phyloP scores from a whole-genome alignment of 2,329 filamentous ascomycete genomes.

The Xylaria arbuscula region DNA sequence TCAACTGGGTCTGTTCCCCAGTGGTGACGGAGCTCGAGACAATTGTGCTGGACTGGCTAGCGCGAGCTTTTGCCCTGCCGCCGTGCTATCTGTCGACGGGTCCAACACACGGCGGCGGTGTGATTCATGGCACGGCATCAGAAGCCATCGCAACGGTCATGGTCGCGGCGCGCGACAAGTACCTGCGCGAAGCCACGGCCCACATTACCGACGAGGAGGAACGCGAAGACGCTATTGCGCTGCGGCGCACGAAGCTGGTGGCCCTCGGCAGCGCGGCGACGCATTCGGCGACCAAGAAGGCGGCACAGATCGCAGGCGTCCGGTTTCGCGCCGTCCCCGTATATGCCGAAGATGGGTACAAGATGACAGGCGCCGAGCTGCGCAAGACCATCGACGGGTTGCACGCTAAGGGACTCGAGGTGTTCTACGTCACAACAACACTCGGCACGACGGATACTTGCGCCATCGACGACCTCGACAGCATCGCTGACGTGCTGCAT shows the following conservation, averaged over 20 bases:
- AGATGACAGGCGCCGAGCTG: conserved; percentile 74
- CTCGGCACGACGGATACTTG: conserved; percentile 91
- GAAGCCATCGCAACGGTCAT: conserved; percentile 89
- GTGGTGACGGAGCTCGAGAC: conserved; percentile 95
- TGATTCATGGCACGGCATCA: conserved; percentile 92
- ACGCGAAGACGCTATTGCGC: conserved; percentile 75
- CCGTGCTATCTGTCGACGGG: conserved; percentile 78
- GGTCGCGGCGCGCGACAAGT: conserved; percentile 86
- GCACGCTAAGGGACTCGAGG: conserved; percentile 76
- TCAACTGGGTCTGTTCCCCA: conserved; percentile 97
- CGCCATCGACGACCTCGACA: conserved; percentile 82
- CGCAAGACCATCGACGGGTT: conserved; percentile 71
- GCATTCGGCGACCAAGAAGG: conserved; percentile 89
- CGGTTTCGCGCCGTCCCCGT: conserved; percentile 78
- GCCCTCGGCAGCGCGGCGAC: conserved; percentile 82
- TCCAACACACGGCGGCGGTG: conserved; percentile 79
- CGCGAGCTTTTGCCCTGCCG: conserved; percentile 78
- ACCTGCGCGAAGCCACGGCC: conserved; percentile 70
- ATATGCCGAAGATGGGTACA: conserved; percentile 70
- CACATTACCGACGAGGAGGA: conserved; percentile 63
- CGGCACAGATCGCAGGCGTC: conserved; percentile 86
- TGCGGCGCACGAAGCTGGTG: conserved; percentile 77
- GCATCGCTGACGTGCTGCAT: conserved; percentile 67
- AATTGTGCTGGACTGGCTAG: conserved; percentile 91
- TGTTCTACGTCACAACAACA: conserved; percentile 87